Percentiles rank a stretch among this genome's conserved stretches.
Conservation (phyloP, 2,329 filamentous ascomycete genomes). For the Parasarocladium wereldwijsianum region DNA sequence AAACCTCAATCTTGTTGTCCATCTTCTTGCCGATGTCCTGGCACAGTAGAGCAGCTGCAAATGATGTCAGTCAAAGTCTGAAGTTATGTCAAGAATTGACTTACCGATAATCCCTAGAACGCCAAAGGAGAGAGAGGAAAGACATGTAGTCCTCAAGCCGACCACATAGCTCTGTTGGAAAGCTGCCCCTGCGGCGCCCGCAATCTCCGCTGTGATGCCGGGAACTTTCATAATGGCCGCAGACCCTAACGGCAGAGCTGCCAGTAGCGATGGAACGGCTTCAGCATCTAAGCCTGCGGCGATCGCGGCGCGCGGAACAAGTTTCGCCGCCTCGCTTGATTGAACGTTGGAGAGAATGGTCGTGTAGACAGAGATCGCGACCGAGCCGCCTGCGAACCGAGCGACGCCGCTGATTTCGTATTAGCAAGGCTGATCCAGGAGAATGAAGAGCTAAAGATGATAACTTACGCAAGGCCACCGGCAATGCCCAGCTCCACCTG, state of each 20-base stretch:
- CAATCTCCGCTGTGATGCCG: conserved; percentile 12
- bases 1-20: conserved; percentile 22
- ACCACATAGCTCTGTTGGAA: conserved; percentile 17
- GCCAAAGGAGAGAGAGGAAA: conserved; percentile 15
- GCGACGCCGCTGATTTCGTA: conserved; percentile 22
- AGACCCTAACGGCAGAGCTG: conserved; percentile 12
- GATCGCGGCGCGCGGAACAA: conserved; percentile 19
- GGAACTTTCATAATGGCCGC: conserved; percentile 12
- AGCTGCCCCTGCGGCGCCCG: conserved; percentile 13
- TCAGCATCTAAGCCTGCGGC: conserved; percentile 18
- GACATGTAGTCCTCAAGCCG: conserved; percentile 14
- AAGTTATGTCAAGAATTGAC: too few relatives aligned
- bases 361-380: conserved; percentile 25
- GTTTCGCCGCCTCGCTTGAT: conserved; percentile 13
- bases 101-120: conserved; percentile 15
- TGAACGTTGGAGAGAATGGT: conserved; percentile 24
- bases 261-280: conserved; percentile 15
- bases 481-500: conserved; percentile 42
- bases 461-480: conserved; percentile 21
- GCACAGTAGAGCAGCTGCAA: conserved; percentile 14
- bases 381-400: conserved; percentile 25
- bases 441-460: conserved; percentile 5
- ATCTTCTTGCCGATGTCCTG: conserved; percentile 19
- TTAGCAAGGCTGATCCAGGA: conserved; percentile 13
- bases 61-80: too few relatives aligned